Evolutionary conservation across 1,284 basidiomycete genomes (phyloP).

Genomic region (Apiotrichum veenhuisii): DNA sequence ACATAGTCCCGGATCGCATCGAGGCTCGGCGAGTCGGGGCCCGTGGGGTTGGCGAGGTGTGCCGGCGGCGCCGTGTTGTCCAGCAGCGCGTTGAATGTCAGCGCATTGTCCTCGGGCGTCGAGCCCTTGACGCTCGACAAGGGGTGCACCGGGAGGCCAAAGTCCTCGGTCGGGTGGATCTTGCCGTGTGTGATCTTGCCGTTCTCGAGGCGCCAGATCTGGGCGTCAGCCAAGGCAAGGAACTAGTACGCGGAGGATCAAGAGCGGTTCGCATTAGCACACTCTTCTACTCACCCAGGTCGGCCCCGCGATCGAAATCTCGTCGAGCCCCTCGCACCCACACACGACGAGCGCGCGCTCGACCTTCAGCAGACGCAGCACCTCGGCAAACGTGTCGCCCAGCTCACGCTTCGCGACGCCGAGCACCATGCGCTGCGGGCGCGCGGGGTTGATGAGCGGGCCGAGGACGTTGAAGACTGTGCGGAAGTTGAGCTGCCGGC

Average conservation of each 20-base stretch:
- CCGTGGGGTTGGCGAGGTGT: conserved; percentile 41
- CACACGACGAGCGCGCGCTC: conserved; percentile 87
- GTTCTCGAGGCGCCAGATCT: conserved; percentile 53
- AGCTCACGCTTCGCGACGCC: conserved; percentile 83
- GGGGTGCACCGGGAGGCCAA: conserved; percentile 69
- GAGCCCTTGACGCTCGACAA: conserved; percentile 68
- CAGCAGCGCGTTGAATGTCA: conserved; percentile 54
- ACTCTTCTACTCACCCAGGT: conserved; percentile 59
- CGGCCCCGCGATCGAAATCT: conserved; percentile 89
- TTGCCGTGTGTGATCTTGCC: conserved; percentile 47
- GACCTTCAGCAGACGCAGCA: conserved; percentile 61
- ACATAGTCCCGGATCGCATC: conserved; percentile 74
- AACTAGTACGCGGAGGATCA: too few species aligned
- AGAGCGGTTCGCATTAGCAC: too few species aligned
- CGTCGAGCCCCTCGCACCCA: conserved; percentile 86
- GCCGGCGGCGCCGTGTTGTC: conserved; percentile 31
- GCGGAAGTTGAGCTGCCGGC: conserved; percentile 84
- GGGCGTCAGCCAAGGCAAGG: conserved; percentile 16
- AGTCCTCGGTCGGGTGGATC: conserved; percentile 55
- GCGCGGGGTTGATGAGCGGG: conserved; percentile 88
- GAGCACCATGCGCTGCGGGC: conserved; percentile 79
- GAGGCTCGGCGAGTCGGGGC: conserved; percentile 54
- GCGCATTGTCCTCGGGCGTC: conserved; percentile 64
- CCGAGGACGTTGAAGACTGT: conserved; percentile 97
- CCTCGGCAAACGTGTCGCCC: conserved; percentile 78